Evolutionary conservation across 345 rosid genomes (phyloP), one percentile per base, ranked within the genome.

Genomic region (Theobroma cacao): DNA sequence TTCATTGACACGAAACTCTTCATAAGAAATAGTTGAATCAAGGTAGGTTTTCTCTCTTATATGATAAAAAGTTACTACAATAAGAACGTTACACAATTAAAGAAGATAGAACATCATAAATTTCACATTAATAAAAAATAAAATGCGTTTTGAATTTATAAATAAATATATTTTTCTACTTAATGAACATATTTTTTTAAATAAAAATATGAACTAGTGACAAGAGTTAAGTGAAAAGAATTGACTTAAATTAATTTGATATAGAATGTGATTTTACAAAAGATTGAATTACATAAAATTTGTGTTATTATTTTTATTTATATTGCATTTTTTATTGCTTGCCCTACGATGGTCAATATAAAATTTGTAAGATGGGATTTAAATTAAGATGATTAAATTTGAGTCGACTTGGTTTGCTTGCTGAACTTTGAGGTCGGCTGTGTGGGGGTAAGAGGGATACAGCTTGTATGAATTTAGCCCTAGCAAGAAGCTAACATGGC

Each of bases 361-460:
- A 36, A 18, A 41, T 8, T 7, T 41, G 8, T 3, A 6, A 53
- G 59, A 18, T 52, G 58, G 58, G 9, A 56, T 56, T 22, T 26
- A 58, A 24, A 56, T 22, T 40, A 22, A 66, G 20, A 71, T 3
- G 6, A 56, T 3, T 24, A 74, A 43, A 30, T 74, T 20, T 20
- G n/a, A 63, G 66, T 40, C 38, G 12, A 72, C 43, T 50, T 72
- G 81, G 62, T 24, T 12, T 41, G 48, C 34, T 68, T 41, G 34
- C 18, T 14, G 6, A 67, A 24, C n/a, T 45, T 41, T 41, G 50
- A 24, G 45, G 55, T 68, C 55, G 72, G 55, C 14, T 2, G 47
- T 41, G 72, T 68, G 55, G 30, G 33, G 34, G 17, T 11, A 13
- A 28, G 20, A 30, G 36, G 45, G 7, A 68, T 43, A 40, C 30